Evolutionary conservation across 2,329 filamentous ascomycete genomes (phyloP), one percentile per base, ranked within the genome.

Genomic region (Talaromyces funiculosus): DNA sequence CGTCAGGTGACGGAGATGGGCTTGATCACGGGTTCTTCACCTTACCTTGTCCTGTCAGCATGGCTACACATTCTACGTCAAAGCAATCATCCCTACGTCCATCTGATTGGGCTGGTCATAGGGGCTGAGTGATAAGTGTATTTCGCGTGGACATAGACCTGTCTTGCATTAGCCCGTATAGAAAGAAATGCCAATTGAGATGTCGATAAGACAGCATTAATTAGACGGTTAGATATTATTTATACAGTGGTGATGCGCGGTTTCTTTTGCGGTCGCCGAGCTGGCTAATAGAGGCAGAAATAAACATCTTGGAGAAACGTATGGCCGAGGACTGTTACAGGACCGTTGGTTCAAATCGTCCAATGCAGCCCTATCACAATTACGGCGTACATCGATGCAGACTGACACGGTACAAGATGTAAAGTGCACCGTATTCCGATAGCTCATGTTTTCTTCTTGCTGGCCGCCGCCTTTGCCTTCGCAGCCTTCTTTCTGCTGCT

Each of bases 401-500:
- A 16, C 14, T 3, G 29, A 7, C 9, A 43, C 31, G 20, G 29
- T 31, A 12, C 16, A 16, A 45, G 16, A 8, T 14, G 12, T 9
- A 57, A 18, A 45, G n/a, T 26, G 9, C 1, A 42, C n/a, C 24
- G 2, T n/a, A 38, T 22, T 14, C 4, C 20, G 9, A 26, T 29
- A 59, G 18, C 29, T 38, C 45, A 61, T 29, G 61, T 60, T 38
- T 62, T 62, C 87, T 95, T 94, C 86, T 96, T 96, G 82, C 90
- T 91, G 42, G 78, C 74, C 20, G 89, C 88, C 61, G 89, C 88
- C 78, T 92, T 92, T 65, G 89, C 89, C 84, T 97, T 99, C 67
- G 91, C 87, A 3, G 91, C 91, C 86, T 94, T 97, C 86, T 97
- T 97, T 76, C 89, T 84, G 82, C 97, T 97, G 83, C 93, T 97